Percentiles rank a stretch among this genome's conserved stretches.
Conservation (phyloP, 805 yeast species). For the Saccharomycopsis sp. region DNA sequence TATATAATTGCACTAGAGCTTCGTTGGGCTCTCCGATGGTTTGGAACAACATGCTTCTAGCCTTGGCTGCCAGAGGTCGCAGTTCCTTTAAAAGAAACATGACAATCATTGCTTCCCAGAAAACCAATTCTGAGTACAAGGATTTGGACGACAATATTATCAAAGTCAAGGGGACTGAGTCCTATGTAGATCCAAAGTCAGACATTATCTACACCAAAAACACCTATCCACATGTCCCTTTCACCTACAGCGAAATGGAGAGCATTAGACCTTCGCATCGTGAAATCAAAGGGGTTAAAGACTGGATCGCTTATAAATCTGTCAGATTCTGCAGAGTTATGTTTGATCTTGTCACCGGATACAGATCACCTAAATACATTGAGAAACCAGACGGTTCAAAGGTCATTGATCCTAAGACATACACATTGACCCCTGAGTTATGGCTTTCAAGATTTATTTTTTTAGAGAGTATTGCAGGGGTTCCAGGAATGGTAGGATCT, state of each 20-base stretch:
- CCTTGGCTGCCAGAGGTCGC: background rate
- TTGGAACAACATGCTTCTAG: background rate
- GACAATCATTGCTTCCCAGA: background rate
- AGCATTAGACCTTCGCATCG: constrained; percentile 46
- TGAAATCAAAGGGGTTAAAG: constrained; percentile 40
- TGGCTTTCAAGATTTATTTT: constrained; percentile 62
- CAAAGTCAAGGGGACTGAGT: constrained; percentile 2
- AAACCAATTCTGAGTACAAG: background rate
- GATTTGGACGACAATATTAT: background rate
- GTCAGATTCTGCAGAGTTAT: constrained; percentile 39
- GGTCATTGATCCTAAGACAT: constrained; percentile 32
- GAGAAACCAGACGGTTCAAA: constrained; percentile 27
- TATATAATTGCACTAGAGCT: background rate
- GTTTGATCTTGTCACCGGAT: constrained; percentile 63
- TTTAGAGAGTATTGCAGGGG: constrained; percentile 68
- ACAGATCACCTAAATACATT: constrained; percentile 45
- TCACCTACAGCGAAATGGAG: constrained; percentile 33
- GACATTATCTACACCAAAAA: constrained; percentile 25
- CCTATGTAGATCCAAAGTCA: constrained; percentile 7
- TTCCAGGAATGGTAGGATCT: constrained; percentile 76
- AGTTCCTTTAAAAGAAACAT: background rate
- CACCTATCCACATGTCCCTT: constrained; percentile 40
- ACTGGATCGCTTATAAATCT: constrained; percentile 44
- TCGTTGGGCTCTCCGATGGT: background rate
- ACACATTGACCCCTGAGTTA: constrained; percentile 51